phyloP scores from a whole-genome alignment of 2,329 filamentous ascomycete species.

The Trichoderma gracile region DNA sequence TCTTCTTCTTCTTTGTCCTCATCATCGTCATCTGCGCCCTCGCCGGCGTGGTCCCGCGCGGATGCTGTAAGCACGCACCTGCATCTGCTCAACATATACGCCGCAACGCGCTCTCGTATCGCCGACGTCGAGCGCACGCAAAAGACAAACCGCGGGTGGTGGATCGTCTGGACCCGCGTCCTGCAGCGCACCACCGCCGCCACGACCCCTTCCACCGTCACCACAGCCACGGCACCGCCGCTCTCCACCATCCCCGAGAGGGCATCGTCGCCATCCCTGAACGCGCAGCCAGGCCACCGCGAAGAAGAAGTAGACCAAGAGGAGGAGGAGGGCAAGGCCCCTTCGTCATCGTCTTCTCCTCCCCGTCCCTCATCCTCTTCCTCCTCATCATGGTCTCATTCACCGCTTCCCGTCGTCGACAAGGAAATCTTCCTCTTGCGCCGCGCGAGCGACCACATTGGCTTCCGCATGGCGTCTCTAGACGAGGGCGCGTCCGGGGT shows the following conservation, averaged over 20 bases:
- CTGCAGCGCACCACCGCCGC: slow-evolving; percentile 41
- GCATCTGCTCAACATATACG: slow-evolving; percentile 61
- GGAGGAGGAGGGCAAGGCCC: not conserved
- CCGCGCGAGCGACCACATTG: slow-evolving; percentile 57
- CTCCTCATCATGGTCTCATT: not conserved
- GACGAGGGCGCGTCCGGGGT: slow-evolving; percentile 46
- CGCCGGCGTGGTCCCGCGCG: slow-evolving; percentile 55
- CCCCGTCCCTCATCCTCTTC: not conserved
- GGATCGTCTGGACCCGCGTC: slow-evolving; percentile 67
- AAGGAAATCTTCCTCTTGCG: slow-evolving; percentile 66
- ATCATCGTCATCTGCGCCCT: not conserved
- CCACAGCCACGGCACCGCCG: slow-evolving; percentile 24
- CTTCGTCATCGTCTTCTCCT: not conserved
- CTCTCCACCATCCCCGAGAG: slow-evolving; percentile 35
- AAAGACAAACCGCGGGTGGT: slow-evolving; percentile 68
- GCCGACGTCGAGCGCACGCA: slow-evolving; percentile 60
- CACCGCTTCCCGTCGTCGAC: slow-evolving; percentile 32
- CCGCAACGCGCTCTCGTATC: slow-evolving; percentile 44
- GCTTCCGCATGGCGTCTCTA: slow-evolving; percentile 40
- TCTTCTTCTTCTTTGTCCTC: not conserved
- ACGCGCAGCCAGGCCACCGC: not conserved
- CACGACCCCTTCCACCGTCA: slow-evolving; percentile 18
- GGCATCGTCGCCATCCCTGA: slow-evolving; percentile 26
- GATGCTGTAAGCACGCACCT: slow-evolving; percentile 67
- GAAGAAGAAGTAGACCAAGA: no score